A percentile compares a stretch with the other conserved stretches of the same genome.
Evolutionary conservation across 306 rosid genomes (phyloP).

Genomic region (Fragaria nilgerrensis): DNA sequence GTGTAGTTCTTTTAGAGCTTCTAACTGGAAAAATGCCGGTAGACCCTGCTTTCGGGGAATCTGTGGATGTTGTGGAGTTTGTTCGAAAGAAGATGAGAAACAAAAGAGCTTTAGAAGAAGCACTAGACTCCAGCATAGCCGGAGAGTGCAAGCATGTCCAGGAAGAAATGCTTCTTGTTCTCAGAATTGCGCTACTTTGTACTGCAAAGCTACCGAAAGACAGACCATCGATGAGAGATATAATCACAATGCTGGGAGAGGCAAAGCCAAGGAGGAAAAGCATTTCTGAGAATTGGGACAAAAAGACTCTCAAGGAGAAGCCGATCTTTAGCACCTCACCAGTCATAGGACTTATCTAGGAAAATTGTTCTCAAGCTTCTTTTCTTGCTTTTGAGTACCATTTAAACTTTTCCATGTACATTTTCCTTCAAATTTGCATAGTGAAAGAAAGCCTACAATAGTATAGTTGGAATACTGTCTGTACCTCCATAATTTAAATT

Average conservation of each 20-base stretch:
- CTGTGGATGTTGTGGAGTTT: constrained; percentile 64
- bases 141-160: constrained; percentile 72
- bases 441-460: background rate
- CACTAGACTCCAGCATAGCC: constrained; percentile 57
- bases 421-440: background rate
- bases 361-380: constrained; percentile 12
- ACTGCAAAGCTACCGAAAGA: constrained; percentile 82
- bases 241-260: constrained; percentile 83
- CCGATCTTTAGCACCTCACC: constrained; percentile 56
- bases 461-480: background rate
- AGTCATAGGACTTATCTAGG: constrained; percentile 39
- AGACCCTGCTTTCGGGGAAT: constrained; percentile 57
- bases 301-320: constrained; percentile 42
- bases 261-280: constrained; percentile 91
- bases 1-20: constrained; percentile 83
- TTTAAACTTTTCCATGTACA: background rate
- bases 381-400: background rate
- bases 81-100: constrained; percentile 45
- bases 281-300: constrained; percentile 43
- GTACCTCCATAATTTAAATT: background rate
- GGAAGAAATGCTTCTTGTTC: constrained; percentile 91
- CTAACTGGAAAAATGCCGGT: constrained; percentile 65
- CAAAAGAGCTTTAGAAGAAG: constrained; percentile 47
- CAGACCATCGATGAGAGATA: constrained; percentile 79
- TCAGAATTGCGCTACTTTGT: constrained; percentile 70